Percentiles rank a stretch among this genome's conserved stretches.
Conservation (phyloP, 164 flowering plant genomes). For the Chimonanthus salicifolius region DNA sequence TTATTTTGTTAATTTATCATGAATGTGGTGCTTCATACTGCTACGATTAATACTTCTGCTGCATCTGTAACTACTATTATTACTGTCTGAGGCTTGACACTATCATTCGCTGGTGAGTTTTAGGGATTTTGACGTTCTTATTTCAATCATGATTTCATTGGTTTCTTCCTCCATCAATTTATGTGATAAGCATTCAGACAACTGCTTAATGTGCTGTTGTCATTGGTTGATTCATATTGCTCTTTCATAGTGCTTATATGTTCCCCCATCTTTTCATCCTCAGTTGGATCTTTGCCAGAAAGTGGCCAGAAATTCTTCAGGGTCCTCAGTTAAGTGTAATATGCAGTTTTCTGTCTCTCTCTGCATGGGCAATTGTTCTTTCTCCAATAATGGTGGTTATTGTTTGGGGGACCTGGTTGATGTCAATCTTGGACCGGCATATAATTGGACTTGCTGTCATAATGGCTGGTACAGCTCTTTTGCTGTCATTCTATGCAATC, state of each 20-base stretch:
- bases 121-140: background rate
- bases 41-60: background rate
- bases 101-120: background rate
- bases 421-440: conserved; percentile 64
- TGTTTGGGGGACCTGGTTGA: conserved; percentile 86
- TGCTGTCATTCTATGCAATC: conserved; percentile 88
- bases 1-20: too few relatives aligned
- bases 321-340: conserved; percentile 73
- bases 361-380: conserved; percentile 69
- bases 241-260: background rate
- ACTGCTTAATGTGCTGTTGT: background rate
- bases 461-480: conserved; percentile 92
- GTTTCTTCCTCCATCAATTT: background rate
- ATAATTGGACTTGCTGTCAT: conserved; percentile 91
- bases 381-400: conserved; percentile 78
- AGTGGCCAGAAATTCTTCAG: conserved; percentile 79
- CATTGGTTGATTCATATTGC: background rate
- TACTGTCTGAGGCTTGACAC: background rate
- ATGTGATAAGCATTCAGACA: background rate
- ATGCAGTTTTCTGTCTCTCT: conserved; percentile 62
- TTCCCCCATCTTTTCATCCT: conserved; percentile 4
- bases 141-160: background rate
- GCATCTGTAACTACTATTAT: background rate
- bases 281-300: conserved; percentile 99
- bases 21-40: background rate